phyloP scores from a whole-genome alignment of 306 rosid species.

The Ochetophila trinervis region DNA sequence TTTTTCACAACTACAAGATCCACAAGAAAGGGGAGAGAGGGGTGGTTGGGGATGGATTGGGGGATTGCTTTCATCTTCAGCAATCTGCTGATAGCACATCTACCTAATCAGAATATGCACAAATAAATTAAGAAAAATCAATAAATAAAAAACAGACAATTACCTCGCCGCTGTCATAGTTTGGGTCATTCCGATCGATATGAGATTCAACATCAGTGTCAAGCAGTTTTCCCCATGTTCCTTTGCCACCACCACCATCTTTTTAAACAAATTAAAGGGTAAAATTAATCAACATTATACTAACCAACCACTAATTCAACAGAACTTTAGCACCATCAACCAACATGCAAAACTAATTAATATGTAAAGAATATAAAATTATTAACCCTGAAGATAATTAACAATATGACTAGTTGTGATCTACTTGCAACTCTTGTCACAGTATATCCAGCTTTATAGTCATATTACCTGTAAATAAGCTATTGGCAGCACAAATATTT shows the following conservation, averaged over 20 bases:
- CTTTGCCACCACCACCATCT: conserved; percentile 71
- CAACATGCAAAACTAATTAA: not conserved
- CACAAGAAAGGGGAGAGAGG: too few relatives aligned
- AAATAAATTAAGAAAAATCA: not conserved
- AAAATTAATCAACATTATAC: not conserved
- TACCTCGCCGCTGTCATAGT: conserved; percentile 71
- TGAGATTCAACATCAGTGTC: conserved; percentile 50
- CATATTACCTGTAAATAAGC: not conserved
- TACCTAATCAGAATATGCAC: not conserved
- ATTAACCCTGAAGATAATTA: too few relatives aligned
- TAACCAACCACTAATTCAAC: not conserved
- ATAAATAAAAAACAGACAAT: not conserved
- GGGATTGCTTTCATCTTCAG: too few relatives aligned
- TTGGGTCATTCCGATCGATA: conserved; percentile 60
- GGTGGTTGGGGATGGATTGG: too few relatives aligned
- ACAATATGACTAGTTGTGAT: too few relatives aligned
- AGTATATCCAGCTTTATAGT: not conserved
- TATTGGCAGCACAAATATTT: too few relatives aligned
- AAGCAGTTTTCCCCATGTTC: conserved; percentile 61
- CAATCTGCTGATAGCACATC: not conserved
- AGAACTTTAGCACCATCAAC: not conserved
- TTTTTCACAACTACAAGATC: not conserved
- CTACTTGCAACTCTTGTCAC: not conserved
- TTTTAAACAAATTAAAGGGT: conserved; percentile 1
- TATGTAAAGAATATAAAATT: not conserved